Percentiles rank a stretch among this genome's conserved stretches.
Conservation (phyloP, 768 basidiomycete species). For the Mrakia gelida region DNA sequence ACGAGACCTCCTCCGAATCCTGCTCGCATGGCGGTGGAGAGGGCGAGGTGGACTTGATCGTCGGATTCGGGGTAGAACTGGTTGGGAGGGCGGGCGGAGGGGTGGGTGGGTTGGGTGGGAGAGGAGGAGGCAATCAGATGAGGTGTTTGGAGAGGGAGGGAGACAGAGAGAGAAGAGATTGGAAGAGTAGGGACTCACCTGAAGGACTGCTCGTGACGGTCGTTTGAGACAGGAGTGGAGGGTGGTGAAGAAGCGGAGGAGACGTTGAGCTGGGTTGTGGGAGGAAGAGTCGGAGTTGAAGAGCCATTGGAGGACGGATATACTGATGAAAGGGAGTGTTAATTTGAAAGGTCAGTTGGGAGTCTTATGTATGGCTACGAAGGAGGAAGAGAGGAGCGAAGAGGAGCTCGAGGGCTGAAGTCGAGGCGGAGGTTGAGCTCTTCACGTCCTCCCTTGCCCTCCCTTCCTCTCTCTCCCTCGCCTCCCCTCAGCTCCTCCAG, state of each 20-base stretch:
- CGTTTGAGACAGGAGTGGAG: slow-evolving; percentile 47
- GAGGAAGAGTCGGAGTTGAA: slow-evolving; percentile 89
- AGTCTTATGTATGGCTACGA: not conserved
- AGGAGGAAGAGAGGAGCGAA: slow-evolving; percentile 2
- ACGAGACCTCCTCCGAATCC: slow-evolving; percentile 96
- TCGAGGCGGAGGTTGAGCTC: not conserved
- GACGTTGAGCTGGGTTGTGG: slow-evolving; percentile 48
- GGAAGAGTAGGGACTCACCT: slow-evolving; percentile 45
- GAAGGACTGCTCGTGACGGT: slow-evolving; percentile 81
- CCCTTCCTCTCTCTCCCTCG: too few species aligned
- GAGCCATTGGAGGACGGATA: slow-evolving; percentile 98
- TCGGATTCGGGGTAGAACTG: slow-evolving; percentile 97
- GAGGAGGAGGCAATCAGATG: not conserved
- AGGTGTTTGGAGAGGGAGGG: not conserved
- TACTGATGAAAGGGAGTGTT: slow-evolving; percentile 50
- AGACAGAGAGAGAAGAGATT: not conserved
- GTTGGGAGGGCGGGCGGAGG: slow-evolving; percentile 51
- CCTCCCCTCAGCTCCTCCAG: not conserved
- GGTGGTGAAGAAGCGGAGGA: slow-evolving; percentile 81
- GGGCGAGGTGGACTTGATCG: slow-evolving; percentile 93
- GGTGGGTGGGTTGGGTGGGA: not conserved
- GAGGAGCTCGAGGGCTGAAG: not conserved
- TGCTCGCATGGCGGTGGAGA: slow-evolving; percentile 83
- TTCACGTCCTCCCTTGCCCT: not conserved
- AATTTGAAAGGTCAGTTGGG: not conserved